Base-by-base conservation (phyloP, 116 monocot species). In the Cymodocea nodosa region DNA sequence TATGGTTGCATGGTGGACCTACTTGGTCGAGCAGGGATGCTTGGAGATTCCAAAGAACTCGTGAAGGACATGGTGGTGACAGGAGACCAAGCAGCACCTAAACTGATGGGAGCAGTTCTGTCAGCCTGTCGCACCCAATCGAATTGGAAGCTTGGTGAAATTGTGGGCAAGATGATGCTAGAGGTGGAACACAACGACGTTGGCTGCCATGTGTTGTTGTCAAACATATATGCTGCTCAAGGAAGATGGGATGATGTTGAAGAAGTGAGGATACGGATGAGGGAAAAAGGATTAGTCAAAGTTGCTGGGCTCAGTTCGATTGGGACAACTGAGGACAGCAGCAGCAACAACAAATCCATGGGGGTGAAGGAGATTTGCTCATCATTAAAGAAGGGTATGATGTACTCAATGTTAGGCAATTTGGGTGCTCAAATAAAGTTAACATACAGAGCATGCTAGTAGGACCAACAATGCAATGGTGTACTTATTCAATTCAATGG, bases 241-340 rank as follows among this genome's bases (percentile, higher is more conserved):
- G 87, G 84, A 12, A 82, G 78, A 59, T 92, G 92, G 92, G 77
- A 78, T 67, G 84, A 80, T 54, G 92, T 84, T 35, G 87, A 82
- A 70, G 82, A 71, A 59, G 69, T 87, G 49, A 78, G 92, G 72
- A 52, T 65, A 35, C 51, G 50, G 75, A 82, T 92, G 65, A 76
- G 52, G 61, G 64, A 80, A 44, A 87, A 65, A 15, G 82, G 82
- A 14, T 57, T 92, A 63, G 68, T 76, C 50, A 92, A 87, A 64
- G 59, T 22, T 55, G 74, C 69, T 48, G 92, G 82, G 51, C 19
- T 73, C 14, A 87, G 87, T 67, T 67, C 69, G n/a, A 55, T 82
- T 9, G 51, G 15, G 11, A 12, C 14, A 18, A 36, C 8, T 16
- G 36, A 61, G n/a, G 60, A 61, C 14, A 36, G 5, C 5, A 36